A percentile compares a stretch with the other conserved stretches of the same genome.
These are phyloP conservation scores for Penicillium rolfsii DNA, from an alignment of 2,329 filamentous ascomycete genomes.

Conservation along the genomic window DNA sequence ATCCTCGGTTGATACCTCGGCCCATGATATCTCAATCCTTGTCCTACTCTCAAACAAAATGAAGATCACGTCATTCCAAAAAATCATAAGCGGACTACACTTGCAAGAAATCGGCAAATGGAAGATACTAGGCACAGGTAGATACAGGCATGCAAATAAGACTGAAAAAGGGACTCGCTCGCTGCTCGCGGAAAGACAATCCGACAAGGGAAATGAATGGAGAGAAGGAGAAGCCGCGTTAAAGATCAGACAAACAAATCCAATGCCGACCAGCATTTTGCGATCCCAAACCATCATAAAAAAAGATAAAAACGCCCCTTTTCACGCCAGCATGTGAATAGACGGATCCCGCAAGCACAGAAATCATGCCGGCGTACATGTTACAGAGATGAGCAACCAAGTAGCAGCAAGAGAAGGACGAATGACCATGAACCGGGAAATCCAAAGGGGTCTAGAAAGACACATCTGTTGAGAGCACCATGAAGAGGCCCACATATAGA, in stretches of 20 bases:
- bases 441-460: conserved; percentile 27
- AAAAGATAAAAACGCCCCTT: conserved; percentile 21
- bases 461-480: conserved; percentile 15
- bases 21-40: too few species aligned
- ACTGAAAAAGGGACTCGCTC: conserved; percentile 7
- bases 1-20: conserved; percentile 63
- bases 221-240: conserved; percentile 6
- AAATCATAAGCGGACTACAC: conserved; percentile 6
- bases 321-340: conserved; percentile 16
- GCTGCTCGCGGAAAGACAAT: neutral
- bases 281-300: conserved; percentile 6
- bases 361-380: conserved; percentile 22
- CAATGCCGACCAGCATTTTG: conserved; percentile 22
- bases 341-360: conserved; percentile 6
- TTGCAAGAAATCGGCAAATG: neutral
- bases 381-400: conserved; percentile 20
- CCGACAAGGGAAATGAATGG: neutral
- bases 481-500: neutral
- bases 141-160: conserved; percentile 5
- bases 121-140: neutral
- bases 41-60: too few species aligned
- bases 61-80: neutral
- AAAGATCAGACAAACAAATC: conserved; percentile 2
- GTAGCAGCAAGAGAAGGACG: conserved; percentile 3
- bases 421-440: conserved; percentile 11